Base-by-base conservation (phyloP, 768 basidiomycete species). In the Boletus reticuloceps region DNA sequence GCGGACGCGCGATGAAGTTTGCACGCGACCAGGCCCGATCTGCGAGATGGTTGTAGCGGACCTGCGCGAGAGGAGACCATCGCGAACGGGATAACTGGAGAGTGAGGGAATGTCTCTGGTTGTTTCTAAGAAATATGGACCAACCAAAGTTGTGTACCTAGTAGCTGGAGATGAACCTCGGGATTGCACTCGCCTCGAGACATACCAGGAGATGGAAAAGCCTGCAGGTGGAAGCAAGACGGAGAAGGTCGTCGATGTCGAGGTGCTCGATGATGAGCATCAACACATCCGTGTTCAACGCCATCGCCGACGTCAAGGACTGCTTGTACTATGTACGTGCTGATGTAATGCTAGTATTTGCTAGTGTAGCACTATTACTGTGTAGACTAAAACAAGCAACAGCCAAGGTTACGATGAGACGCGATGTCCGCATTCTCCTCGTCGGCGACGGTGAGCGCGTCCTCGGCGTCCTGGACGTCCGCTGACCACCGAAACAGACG, bases 371-470 rank as follows among this genome's bases (percentile, higher is more conserved):
- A 29, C 29, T 29, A 29, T 29, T 9, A 9, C 27, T 29, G 7
- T 27, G 27, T 27, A 27, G 27, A 29, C 29, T 29, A 12, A 54
- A 56, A 53, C 64, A 12, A 48, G 63, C 50, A 45, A 29, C 8
- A 36, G 54, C 60, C 58, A 36, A 47, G 42, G 61, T 40, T 40
- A 58, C 58, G 64, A 94, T 94, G 90, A 80, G 93, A 68, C 82
- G 92, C 72, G 94, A 97, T 85, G 92, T 96, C 47, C 84, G 94
- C 62, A 94, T 96, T 67, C 82, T 95, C 56, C 84, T 97, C 66
- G 92, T 95, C 59, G 94, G 94, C 59, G 94, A 97, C 74, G 94
- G 93, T 94, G 61, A 63, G 86, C 55, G 48, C 58, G 55, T 63
- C 31, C 22, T 49, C 53, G 44, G 52, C 49, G 39, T 43, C 10